Evolutionary conservation across 768 basidiomycete genomes (phyloP).

Genomic region (Lactarius akahatsu): DNA sequence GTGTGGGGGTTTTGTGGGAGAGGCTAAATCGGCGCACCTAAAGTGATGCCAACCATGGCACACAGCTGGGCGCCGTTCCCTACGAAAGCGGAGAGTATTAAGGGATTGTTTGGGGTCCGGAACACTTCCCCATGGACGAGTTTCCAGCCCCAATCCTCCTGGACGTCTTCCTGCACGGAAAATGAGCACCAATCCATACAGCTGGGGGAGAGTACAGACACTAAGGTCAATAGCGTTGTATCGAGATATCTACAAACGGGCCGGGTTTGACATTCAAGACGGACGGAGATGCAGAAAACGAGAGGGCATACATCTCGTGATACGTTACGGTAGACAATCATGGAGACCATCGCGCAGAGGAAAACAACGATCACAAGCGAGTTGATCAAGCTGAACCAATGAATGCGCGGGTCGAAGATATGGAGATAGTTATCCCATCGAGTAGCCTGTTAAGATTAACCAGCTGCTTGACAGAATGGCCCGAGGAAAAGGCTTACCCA

Average conservation of each 20-base stretch:
- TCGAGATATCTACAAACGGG: conserved; percentile 62
- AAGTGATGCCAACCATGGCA: conserved; percentile 84
- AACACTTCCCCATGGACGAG: conserved; percentile 96
- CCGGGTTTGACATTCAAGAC: conserved; percentile 3
- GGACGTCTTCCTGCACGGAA: conserved; percentile 77
- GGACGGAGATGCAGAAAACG: neutral
- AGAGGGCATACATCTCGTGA: conserved; percentile 70
- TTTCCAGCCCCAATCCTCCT: conserved; percentile 99
- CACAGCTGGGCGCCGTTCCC: conserved; percentile 87
- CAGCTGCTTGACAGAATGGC: neutral
- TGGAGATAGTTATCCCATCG: conserved; percentile 97
- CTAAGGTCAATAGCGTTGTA: conserved; percentile 94
- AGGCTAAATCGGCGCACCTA: conserved; percentile 49
- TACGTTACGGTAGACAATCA: conserved; percentile 84
- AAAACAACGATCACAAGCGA: conserved; percentile 89
- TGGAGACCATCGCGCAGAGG: conserved; percentile 89
- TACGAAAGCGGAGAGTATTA: conserved; percentile 80
- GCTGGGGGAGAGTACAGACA: conserved; percentile 43
- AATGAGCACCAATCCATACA: neutral
- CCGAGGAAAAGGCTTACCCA: conserved; percentile 52
- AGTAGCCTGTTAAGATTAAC: conserved; percentile 59
- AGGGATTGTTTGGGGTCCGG: conserved; percentile 72
- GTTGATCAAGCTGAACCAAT: conserved; percentile 95
- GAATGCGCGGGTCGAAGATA: conserved; percentile 90
- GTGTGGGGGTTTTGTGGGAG: neutral